These are phyloP conservation scores for Stephanodiscus triporus DNA, from an alignment of 108 stramenopile genomes.

Conservation along the genomic window DNA sequence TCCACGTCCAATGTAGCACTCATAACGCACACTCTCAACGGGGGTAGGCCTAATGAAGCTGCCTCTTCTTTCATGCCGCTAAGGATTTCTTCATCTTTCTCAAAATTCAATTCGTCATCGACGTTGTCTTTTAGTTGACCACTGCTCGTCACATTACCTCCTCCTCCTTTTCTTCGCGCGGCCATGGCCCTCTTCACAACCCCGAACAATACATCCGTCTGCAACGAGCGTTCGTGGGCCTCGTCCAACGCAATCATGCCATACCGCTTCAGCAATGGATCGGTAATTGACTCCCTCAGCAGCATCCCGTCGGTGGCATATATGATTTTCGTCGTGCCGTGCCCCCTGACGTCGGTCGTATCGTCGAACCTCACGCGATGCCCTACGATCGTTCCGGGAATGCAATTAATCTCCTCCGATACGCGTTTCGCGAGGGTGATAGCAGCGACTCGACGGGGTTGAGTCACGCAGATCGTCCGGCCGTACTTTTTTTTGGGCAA, in stretches of 20 bases:
- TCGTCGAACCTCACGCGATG: conserved; percentile 98
- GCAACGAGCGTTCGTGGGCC: conserved; percentile 94
- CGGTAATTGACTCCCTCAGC: conserved; percentile 90
- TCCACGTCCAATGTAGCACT: conserved; percentile 94
- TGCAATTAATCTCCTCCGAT: conserved; percentile 80
- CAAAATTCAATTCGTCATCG: background rate
- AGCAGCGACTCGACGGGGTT: conserved; percentile 97
- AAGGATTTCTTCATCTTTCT: conserved; percentile 59
- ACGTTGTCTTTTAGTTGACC: background rate
- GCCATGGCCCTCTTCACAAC: conserved; percentile 83
- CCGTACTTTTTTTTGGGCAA: conserved; percentile 36
- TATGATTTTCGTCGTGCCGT: conserved; percentile 70
- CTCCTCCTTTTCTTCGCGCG: conserved; percentile 44
- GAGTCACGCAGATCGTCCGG: conserved; percentile 83
- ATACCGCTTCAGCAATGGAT: conserved; percentile 84
- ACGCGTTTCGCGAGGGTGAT: conserved; percentile 94
- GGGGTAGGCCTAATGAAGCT: conserved; percentile 53
- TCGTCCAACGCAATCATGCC: conserved; percentile 94
- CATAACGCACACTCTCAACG: conserved; percentile 94
- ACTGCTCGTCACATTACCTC: background rate
- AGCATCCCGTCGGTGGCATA: conserved; percentile 99
- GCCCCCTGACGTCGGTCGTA: conserved; percentile 51
- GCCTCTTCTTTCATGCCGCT: conserved; percentile 49
- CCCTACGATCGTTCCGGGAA: conserved; percentile 74
- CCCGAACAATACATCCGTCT: conserved; percentile 96